phyloP scores from a whole-genome alignment of 2,329 filamentous ascomycete genomes.

The Bisporella sp. region DNA sequence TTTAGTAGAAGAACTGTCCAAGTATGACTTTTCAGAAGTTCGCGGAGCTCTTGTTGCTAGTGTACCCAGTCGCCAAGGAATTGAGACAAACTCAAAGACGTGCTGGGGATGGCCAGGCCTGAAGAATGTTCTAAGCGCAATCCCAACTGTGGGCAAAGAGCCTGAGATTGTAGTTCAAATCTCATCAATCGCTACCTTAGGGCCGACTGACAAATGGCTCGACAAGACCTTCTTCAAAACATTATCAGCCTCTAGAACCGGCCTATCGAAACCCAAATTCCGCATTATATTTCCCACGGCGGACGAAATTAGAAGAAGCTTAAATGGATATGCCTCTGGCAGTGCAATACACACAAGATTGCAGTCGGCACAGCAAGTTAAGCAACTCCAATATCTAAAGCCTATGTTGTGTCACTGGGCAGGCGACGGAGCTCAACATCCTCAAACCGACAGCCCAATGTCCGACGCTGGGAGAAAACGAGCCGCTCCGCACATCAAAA shows the following conservation, averaged over 20 bases:
- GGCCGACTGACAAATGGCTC: slow-evolving; percentile 65
- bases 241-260: slow-evolving; percentile 29
- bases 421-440: slow-evolving; percentile 39
- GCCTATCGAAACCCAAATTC: slow-evolving; percentile 40
- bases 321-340: slow-evolving; percentile 74
- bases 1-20: slow-evolving; percentile 49
- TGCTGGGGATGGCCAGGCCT: slow-evolving; percentile 74
- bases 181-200: slow-evolving; percentile 78
- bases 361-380: slow-evolving; percentile 60
- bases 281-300: slow-evolving; percentile 76
- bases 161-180: slow-evolving; percentile 56
- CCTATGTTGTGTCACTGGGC: slow-evolving; percentile 73
- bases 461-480: slow-evolving; percentile 53
- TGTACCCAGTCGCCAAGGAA: slow-evolving; percentile 60
- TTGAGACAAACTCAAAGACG: slow-evolving; percentile 40
- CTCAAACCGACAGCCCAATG: slow-evolving; percentile 8
- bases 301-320: slow-evolving; percentile 66
- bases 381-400: slow-evolving; percentile 66
- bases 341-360: slow-evolving; percentile 77
- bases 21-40: slow-evolving; percentile 64
- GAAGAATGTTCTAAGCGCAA: slow-evolving; percentile 46
- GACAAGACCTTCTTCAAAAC: slow-evolving; percentile 53
- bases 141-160: slow-evolving; percentile 38
- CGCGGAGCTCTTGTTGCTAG: slow-evolving; percentile 71
- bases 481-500: slow-evolving; percentile 85